Percentiles rank a stretch among this genome's conserved stretches.
Conservation (phyloP, 2,329 filamentous ascomycete genomes). For the Thermomyces lanuginosus region DNA sequence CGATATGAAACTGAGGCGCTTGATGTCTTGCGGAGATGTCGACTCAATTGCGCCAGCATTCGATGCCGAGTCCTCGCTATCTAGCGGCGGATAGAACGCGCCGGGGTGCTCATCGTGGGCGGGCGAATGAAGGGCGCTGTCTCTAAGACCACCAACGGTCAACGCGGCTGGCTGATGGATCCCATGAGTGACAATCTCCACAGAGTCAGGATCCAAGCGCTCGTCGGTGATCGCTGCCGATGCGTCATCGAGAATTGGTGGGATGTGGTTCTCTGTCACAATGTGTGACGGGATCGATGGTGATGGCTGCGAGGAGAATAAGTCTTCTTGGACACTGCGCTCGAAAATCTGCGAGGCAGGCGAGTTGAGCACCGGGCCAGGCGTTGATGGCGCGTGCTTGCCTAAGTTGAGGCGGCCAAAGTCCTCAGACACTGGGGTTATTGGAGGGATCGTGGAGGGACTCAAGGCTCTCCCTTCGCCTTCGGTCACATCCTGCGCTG, state of each 20-base stretch:
- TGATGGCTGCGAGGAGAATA: constrained; percentile 50
- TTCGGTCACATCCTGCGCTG: too few relatives aligned
- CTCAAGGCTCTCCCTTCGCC: too few relatives aligned
- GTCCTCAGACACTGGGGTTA: too few relatives aligned
- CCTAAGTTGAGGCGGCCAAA: too few relatives aligned
- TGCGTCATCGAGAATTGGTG: constrained; percentile 76
- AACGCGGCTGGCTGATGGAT: constrained; percentile 65
- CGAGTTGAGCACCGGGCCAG: constrained; percentile 46
- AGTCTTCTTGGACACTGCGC: constrained; percentile 75
- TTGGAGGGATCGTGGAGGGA: too few relatives aligned
- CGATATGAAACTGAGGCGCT: constrained; percentile 82
- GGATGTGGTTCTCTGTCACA: constrained; percentile 85
- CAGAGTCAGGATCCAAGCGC: constrained; percentile 67
- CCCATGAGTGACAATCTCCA: constrained; percentile 81
- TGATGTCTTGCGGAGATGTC: constrained; percentile 60
- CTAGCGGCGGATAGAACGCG: too few relatives aligned
- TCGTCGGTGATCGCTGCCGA: constrained; percentile 82
- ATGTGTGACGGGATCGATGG: constrained; percentile 88
- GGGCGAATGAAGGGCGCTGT: too few relatives aligned
- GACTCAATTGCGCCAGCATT: constrained; percentile 65
- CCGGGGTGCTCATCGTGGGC: too few relatives aligned
- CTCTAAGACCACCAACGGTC: constrained; percentile 38
- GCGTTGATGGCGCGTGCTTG: constrained; percentile 50
- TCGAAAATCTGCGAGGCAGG: constrained; percentile 75
- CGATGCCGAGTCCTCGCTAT: constrained; percentile 52